Evolutionary conservation across 2,329 filamentous ascomycete species (phyloP), one percentile per base, ranked within the genome.

Genomic region (Acephala macrosclerotiorum): DNA sequence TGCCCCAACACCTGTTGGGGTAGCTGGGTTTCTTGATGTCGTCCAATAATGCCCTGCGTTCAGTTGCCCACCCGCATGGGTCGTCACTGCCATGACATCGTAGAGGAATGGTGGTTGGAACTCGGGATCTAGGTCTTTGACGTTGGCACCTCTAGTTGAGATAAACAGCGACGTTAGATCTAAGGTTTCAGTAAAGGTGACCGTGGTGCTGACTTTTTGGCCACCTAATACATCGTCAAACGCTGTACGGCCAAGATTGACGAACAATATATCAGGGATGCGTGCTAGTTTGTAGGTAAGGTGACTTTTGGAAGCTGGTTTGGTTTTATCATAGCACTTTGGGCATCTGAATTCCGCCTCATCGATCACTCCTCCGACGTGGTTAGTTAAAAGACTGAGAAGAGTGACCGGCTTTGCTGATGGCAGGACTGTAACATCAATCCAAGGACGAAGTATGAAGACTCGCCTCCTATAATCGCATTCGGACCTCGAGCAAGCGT

Each of bases 11-110:
- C 25, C 49, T 49, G 40, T 18, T 6, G n/a, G n/a, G 4, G 45
- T 12, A 49, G n/a, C 45, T 49, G 20, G n/a, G 25, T 49, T 49
- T 22, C 45, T 22, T 3, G 45, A 22, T 11, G 45, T 49, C 20
- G 45, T 49, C 45, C 45, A 49, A 14, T 57, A 57, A 22, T 57
- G 55, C 22, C 55, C 55, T 18, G 29, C 7, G 16, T 35, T 25
- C 20, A 57, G 7, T 5, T 6, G 36, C 2, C 3, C 7, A 22
- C 55, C 55, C n/a, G n/a, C 18, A n/a, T 57, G 55, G 9, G n/a
- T 26, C 5, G 22, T 18, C 18, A 57, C 33, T 38, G 55, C 12
- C 29, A 36, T 9, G 14, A 57, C 55, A 25, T 57, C 55, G 33
- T 57, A 57, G 12, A 22, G 12, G 25, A 57, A 57, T 20, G n/a